These are phyloP conservation scores for Botrytis medusae DNA, from an alignment of 2,329 filamentous ascomycete species.

Conservation along the genomic window DNA sequence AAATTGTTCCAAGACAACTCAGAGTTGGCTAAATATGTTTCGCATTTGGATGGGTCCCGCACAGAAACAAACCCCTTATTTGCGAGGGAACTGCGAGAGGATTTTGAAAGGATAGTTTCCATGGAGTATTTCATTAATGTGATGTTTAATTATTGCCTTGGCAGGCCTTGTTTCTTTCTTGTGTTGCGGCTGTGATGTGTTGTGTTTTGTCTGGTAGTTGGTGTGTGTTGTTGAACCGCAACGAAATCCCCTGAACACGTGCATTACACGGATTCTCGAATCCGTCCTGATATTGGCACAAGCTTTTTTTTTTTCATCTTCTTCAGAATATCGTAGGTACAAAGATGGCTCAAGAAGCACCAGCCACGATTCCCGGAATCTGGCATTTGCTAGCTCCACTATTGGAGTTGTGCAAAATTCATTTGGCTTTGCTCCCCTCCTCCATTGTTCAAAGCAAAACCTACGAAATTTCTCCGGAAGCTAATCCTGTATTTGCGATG, in stretches of 20 bases:
- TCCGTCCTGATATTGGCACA: not conserved
- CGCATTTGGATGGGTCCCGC: not conserved
- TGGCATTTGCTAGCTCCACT: not conserved
- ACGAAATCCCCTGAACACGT: conserved; percentile 16
- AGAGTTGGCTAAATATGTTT: not conserved
- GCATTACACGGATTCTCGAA: not conserved
- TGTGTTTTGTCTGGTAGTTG: not conserved
- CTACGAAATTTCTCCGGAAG: conserved; percentile 21
- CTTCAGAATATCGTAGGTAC: not conserved
- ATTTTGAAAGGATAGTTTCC: too few relatives aligned
- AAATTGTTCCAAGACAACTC: conserved; percentile 21
- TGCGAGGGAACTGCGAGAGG: too few relatives aligned
- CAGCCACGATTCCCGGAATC: conserved; percentile 11
- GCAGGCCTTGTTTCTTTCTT: not conserved
- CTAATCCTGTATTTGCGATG: not conserved
- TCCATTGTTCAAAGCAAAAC: conserved; percentile 2
- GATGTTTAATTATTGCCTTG: not conserved
- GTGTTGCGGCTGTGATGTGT: conserved; percentile 1
- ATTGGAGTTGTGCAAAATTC: not conserved
- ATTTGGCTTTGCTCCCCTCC: not conserved
- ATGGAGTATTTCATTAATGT: not conserved
- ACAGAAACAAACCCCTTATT: not conserved
- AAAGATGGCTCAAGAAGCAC: not conserved
- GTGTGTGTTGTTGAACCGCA: conserved; percentile 6
- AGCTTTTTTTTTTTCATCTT: not conserved